A percentile compares a stretch with the other conserved stretches of the same genome.
These are phyloP conservation scores for Bretschneidera sinensis DNA, from an alignment of 345 rosid species.

Conservation along the genomic window DNA sequence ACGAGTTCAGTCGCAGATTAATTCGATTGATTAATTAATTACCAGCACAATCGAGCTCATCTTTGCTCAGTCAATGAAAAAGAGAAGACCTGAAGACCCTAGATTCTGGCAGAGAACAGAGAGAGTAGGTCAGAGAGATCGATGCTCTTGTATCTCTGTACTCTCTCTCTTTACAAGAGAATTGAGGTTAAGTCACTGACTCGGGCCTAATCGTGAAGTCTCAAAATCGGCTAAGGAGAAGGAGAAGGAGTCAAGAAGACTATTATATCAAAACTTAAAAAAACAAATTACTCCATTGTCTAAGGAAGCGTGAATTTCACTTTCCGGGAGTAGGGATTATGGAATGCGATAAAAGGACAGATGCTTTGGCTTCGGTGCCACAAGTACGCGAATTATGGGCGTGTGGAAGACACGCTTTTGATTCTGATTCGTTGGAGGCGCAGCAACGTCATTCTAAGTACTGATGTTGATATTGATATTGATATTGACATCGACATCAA, in stretches of 20 bases:
- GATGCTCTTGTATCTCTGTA: not conserved
- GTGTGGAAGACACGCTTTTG: not conserved
- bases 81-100: not conserved
- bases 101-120: not conserved
- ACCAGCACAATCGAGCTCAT: slow-evolving; percentile 74
- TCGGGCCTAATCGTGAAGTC: not conserved
- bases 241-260: too few species aligned
- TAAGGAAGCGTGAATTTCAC: too few species aligned
- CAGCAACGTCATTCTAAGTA: too few species aligned
- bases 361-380: not conserved
- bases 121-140: not conserved
- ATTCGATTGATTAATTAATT: not conserved
- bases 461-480: too few species aligned
- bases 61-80: slow-evolving; percentile 9
- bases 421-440: too few species aligned
- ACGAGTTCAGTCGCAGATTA: not conserved
- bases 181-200: not conserved
- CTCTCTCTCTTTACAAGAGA: not conserved
- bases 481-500: too few species aligned
- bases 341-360: too few species aligned
- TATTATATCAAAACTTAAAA: too few species aligned
- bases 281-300: too few species aligned
- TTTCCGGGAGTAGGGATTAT: too few species aligned
- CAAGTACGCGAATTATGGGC: not conserved
- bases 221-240: too few species aligned